Base-by-base conservation (phyloP, 768 basidiomycete species). In the Fistulinella prunicolor region DNA sequence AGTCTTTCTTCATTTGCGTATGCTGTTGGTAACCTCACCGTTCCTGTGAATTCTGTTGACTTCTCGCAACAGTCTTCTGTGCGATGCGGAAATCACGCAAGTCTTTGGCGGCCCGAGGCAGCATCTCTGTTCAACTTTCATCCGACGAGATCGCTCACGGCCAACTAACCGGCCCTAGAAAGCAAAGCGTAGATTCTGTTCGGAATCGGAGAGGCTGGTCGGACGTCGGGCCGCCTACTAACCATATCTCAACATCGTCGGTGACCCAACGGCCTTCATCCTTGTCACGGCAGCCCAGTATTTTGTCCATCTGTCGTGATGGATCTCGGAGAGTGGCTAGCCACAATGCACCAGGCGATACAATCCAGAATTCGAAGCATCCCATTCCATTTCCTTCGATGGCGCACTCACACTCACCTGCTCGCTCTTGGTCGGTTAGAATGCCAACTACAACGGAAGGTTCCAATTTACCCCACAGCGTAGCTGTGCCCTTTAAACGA, bases 1-100 rank as follows among this genome's bases (percentile, higher is more conserved):
- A 84, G 56, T 76, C 80, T 0, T 57, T 77, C n/a, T 82, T 84
- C 57, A 74, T 84, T 21, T 78, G 75, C 53, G 64, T 70, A 32
- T 85, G 82, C 59, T 84, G 84, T 84, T 55, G 53, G 82, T 72
- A 10, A 16, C 16, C 13, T 44, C 21, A 19, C 20, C 7, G 6
- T 30, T 38, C 38, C 34, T 39, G 12, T 19, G 20, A 23, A 35
- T 19, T 43, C 22, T 43, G 53, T 54, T 51, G 51, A 57, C 28
- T 9, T 46, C 26, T 20, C 23, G 10, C 42, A 30, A 22, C 53
- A 85, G 82, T 84, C 47, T 34, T 78, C 9, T 78, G 73, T 58
- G 79, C 81, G 3, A 75, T 78, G 28, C 80, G 77, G 73, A 77
- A 72, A 56, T 75, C 80, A 19, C 73, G 73, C 16, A 68, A 70